Evolutionary conservation across 2,329 filamentous ascomycete genomes (phyloP), one percentile per base, ranked within the genome.

Genomic region (Colletotrichum agaves): DNA sequence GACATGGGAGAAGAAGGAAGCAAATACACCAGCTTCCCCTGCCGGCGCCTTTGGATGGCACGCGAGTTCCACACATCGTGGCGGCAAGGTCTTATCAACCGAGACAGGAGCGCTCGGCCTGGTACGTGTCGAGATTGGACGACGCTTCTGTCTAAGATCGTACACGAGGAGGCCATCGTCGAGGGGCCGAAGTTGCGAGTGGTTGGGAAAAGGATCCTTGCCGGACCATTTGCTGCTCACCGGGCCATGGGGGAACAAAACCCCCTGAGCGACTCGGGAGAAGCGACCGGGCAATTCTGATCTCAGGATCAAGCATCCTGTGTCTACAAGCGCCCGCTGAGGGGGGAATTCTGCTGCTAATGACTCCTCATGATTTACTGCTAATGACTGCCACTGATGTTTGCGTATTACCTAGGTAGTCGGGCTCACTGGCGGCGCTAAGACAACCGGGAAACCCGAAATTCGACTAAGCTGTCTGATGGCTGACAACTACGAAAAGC

Each of bases 361-460:
- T 19, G 7, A 39, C 27, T 44, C 41, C 11, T 23, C 33, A 50
- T 62, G 41, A 19, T 21, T 11, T 12, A 62, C 39, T 39, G 49
- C 47, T 31, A 41, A 55, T 47, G 39, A 17, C 41, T n/a, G 49
- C 41, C 17, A 31, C 7, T 23, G n/a, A 15, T 15, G 13, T 21
- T 61, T 62, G n/a, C 33, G 46, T 47, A 17, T 56, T 47, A n/a
- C n/a, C n/a, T n/a, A n/a, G n/a, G n/a, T n/a, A 66, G 58, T 43
- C 12, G 41, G 41, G 50, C 33, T 39, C 47, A 31, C 27, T 56
- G 33, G 49, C 37, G 23, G 41, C 33, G 35, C 17, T 56, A 35
- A 62, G 63, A 62, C 63, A 44, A 27, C 23, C 23, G 41, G 43
- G 49, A 33, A 56, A 10, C 13, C 59, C 58, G 39, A 58, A 43